Conservation (phyloP, 306 rosid genomes). For the Oxytropis ochrocephala region DNA sequence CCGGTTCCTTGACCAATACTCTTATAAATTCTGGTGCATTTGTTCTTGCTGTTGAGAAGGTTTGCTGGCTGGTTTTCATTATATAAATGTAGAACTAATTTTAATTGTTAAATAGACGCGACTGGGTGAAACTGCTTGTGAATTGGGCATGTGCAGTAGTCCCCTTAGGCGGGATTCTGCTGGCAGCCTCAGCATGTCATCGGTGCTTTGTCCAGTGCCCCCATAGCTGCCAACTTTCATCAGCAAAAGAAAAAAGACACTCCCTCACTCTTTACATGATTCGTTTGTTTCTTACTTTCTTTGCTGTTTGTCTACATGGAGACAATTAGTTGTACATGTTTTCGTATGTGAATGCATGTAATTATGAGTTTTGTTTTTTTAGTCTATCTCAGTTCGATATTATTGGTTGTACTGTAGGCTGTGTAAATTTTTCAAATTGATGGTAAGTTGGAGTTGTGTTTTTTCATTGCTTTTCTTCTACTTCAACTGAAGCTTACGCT, state of each 20-base stretch:
- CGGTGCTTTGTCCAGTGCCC: too few species aligned
- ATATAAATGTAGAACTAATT: neutral
- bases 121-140: too few species aligned
- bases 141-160: too few species aligned
- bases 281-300: conserved; percentile 16
- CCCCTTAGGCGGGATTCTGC: too few species aligned
- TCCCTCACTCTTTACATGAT: neutral
- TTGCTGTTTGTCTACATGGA: neutral
- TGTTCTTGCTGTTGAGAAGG: conserved; percentile 90
- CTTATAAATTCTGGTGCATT: conserved; percentile 62
- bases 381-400: neutral
- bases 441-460: neutral
- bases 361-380: neutral
- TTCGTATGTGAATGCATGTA: neutral
- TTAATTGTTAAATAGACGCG: too few species aligned
- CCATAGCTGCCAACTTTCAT: too few species aligned
- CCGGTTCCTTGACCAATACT: conserved; percentile 80
- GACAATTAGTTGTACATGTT: neutral
- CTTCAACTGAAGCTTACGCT: conserved; percentile 8
- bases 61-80: conserved; percentile 24
- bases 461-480: neutral
- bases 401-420: neutral
- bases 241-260: neutral
- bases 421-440: neutral
- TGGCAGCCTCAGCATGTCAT: too few species aligned